Conservation (phyloP, 192 early-diverging fungal genomes). For the Backusella circina region DNA sequence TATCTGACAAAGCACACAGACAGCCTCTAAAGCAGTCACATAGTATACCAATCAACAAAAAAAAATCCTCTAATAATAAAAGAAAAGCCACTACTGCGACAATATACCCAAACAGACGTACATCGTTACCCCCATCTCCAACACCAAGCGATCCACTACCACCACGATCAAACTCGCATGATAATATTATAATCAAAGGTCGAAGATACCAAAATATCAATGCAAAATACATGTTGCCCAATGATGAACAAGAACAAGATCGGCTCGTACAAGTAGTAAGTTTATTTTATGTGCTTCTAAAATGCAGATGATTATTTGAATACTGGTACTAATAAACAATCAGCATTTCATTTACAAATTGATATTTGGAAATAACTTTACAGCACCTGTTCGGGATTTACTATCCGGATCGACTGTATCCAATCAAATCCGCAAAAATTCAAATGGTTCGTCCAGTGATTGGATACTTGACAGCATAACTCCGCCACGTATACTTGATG, state of each 20-base stretch:
- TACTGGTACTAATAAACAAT: not conserved
- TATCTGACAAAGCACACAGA: not conserved
- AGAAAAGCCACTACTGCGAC: not conserved
- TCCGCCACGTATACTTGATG: not conserved
- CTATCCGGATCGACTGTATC: not conserved
- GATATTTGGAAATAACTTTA: slow-evolving; percentile 20
- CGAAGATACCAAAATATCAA: slow-evolving; percentile 21
- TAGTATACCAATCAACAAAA: not conserved
- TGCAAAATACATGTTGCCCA: slow-evolving; percentile 22
- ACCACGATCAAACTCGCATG: not conserved
- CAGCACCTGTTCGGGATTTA: slow-evolving; percentile 21
- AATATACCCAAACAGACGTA: not conserved
- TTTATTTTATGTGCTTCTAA: not conserved
- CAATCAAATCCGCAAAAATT: not conserved
- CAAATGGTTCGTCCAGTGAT: not conserved
- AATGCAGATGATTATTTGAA: not conserved
- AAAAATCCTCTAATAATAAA: not conserved
- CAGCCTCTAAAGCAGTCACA: not conserved
- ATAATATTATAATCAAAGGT: not conserved
- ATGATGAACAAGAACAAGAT: slow-evolving; percentile 31
- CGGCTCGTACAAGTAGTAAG: slow-evolving; percentile 24
- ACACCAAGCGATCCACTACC: not conserved
- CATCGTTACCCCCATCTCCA: not conserved
- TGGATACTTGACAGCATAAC: not conserved
- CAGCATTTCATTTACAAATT: not conserved